phyloP scores from a whole-genome alignment of 2,329 filamentous ascomycete species.

The Neonectria hederae region DNA sequence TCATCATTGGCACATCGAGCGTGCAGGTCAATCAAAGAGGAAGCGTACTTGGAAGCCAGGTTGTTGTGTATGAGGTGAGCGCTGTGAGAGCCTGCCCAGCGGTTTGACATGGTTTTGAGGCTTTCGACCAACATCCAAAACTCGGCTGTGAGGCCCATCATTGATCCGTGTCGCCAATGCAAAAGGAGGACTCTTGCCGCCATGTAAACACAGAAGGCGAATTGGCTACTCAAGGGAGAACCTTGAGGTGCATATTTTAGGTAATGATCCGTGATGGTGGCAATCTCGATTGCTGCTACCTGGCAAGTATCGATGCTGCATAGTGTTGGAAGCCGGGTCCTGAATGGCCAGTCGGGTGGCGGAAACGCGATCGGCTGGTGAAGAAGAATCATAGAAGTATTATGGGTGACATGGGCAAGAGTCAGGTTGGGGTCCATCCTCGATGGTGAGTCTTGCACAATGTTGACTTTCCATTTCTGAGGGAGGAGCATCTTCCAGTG shows the following conservation, averaged over 20 bases:
- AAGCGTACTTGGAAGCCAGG: slow-evolving; percentile 8
- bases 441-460: slow-evolving; percentile 17
- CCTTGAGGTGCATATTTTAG: slow-evolving; percentile 44
- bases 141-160: slow-evolving; percentile 31
- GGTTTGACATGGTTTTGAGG: slow-evolving; percentile 34
- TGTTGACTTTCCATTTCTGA: slow-evolving; percentile 35
- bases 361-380: slow-evolving; percentile 58
- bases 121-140: slow-evolving; percentile 39
- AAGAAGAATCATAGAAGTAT: slow-evolving; percentile 57
- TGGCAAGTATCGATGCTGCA: slow-evolving; percentile 57
- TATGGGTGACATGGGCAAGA: slow-evolving; percentile 57
- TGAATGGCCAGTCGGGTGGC: slow-evolving; percentile 44
- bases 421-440: slow-evolving; percentile 59
- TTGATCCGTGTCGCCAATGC: slow-evolving; percentile 40
- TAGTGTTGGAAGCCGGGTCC: slow-evolving; percentile 50
- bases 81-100: slow-evolving; percentile 29
- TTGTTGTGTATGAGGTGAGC: slow-evolving; percentile 3
- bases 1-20: slow-evolving; percentile 16
- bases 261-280: slow-evolving; percentile 54
- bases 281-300: slow-evolving; percentile 53
- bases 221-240: slow-evolving; percentile 47
- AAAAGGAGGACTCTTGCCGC: slow-evolving; percentile 51
- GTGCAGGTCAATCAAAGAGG: slow-evolving; percentile 7
- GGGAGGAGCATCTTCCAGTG: slow-evolving; percentile 41
- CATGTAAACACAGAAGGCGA: slow-evolving; percentile 55